phyloP scores from a whole-genome alignment of 2,329 filamentous ascomycete species.

The Colletotrichum euphorbiae region DNA sequence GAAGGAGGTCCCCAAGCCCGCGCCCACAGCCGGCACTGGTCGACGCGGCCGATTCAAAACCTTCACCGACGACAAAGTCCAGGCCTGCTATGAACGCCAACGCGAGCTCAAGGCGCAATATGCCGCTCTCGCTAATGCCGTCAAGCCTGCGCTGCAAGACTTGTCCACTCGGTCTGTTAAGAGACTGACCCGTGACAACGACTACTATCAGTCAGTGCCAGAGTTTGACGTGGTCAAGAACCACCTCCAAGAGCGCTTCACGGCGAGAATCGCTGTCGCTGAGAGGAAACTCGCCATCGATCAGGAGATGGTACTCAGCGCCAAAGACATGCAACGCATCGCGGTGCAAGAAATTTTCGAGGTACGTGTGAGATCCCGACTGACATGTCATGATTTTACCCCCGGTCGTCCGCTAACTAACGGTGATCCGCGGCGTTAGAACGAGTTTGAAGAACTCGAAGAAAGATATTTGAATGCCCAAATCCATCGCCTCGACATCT shows the following conservation, averaged over 20 bases:
- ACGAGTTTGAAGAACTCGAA: constrained; percentile 52
- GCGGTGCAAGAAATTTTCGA: constrained; percentile 51
- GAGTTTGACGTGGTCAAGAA: constrained; percentile 65
- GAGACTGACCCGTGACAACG: constrained; percentile 65
- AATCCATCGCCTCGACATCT: constrained; percentile 58
- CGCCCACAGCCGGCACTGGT: constrained; percentile 49
- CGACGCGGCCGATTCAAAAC: constrained; percentile 67
- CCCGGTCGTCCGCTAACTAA: constrained; percentile 27
- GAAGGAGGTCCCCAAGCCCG: constrained; percentile 49
- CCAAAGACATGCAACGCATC: constrained; percentile 53
- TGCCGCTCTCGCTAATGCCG: constrained; percentile 69
- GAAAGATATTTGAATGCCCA: constrained; percentile 59
- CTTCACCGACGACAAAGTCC: constrained; percentile 65
- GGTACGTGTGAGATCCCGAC: constrained; percentile 49
- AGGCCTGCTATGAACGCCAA: constrained; percentile 72
- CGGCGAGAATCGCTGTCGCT: constrained; percentile 48
- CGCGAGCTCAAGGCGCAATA: constrained; percentile 75
- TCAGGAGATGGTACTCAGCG: constrained; percentile 48
- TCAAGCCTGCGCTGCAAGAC: constrained; percentile 75
- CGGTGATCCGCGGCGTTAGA: constrained; percentile 45
- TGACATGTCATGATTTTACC: constrained; percentile 40
- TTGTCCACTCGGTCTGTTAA: constrained; percentile 71
- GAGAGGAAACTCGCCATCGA: constrained; percentile 45
- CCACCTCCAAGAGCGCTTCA: constrained; percentile 56
- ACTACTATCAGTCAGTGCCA: constrained; percentile 63